Conservation (phyloP, 805 yeast genomes). For the Pichia paraexigua region DNA sequence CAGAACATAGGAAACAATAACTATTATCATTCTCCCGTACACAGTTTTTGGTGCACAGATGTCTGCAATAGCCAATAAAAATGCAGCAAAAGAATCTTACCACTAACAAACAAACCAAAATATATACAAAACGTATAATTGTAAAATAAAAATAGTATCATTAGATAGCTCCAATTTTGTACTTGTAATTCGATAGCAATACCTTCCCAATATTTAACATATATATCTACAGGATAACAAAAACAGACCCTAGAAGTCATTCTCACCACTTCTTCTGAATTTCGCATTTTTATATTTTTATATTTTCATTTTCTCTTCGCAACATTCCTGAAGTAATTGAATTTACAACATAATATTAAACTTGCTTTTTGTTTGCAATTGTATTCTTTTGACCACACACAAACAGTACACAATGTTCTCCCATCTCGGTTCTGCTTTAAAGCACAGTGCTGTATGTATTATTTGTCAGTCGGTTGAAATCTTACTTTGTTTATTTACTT, state of each 20-base stretch:
- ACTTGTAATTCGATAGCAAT: neutral
- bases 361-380: neutral
- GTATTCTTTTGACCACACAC: constrained; percentile 3
- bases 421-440: constrained; percentile 29
- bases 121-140: neutral
- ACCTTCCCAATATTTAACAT: too few species aligned
- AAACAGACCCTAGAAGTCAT: neutral
- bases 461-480: neutral
- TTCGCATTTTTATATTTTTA: neutral
- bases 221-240: neutral
- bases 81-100: neutral
- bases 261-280: neutral
- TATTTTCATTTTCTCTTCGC: neutral
- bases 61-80: neutral
- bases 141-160: neutral
- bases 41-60: neutral
- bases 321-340: neutral
- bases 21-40: too few species aligned
- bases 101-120: neutral
- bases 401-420: constrained; percentile 25
- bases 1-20: too few species aligned
- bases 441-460: constrained; percentile 30
- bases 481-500: neutral
- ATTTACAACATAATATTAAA: neutral
- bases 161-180: neutral